Conservation (phyloP, 805 yeast species). For the Ogataea glucozyma region DNA sequence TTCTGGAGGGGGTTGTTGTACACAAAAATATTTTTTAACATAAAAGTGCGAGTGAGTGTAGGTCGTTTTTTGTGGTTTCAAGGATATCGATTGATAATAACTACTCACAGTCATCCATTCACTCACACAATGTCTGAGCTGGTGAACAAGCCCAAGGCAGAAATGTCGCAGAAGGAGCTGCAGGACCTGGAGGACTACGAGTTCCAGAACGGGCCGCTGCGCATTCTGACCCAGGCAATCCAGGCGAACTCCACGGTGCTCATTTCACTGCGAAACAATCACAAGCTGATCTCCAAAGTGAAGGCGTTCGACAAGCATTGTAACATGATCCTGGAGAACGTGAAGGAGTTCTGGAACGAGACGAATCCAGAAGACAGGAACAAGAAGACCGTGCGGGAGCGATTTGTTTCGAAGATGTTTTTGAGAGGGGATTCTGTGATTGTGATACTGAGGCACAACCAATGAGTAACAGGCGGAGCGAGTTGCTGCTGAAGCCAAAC, state of each 20-base stretch:
- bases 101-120: not conserved
- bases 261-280: constrained; percentile 89
- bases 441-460: constrained; percentile 52
- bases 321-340: constrained; percentile 88
- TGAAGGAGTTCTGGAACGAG: constrained; percentile 69
- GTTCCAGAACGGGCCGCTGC: constrained; percentile 86
- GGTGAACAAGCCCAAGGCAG: constrained; percentile 72
- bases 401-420: constrained; percentile 88
- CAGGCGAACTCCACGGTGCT: constrained; percentile 73
- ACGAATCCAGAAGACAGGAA: constrained; percentile 53
- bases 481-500: too few relatives aligned
- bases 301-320: constrained; percentile 96
- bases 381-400: constrained; percentile 46
- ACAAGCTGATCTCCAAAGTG: constrained; percentile 84
- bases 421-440: constrained; percentile 95
- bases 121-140: constrained; percentile 44
- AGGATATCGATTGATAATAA: not conserved
- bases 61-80: not conserved
- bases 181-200: constrained; percentile 86
- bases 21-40: too few relatives aligned
- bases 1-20: not conserved
- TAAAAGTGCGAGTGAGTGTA: too few relatives aligned
- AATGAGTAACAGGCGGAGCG: constrained; percentile 1
- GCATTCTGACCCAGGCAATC: constrained; percentile 82
- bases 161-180: constrained; percentile 76